Conservation (phyloP, 768 basidiomycete species). For the Pleurotus ostreatus region DNA sequence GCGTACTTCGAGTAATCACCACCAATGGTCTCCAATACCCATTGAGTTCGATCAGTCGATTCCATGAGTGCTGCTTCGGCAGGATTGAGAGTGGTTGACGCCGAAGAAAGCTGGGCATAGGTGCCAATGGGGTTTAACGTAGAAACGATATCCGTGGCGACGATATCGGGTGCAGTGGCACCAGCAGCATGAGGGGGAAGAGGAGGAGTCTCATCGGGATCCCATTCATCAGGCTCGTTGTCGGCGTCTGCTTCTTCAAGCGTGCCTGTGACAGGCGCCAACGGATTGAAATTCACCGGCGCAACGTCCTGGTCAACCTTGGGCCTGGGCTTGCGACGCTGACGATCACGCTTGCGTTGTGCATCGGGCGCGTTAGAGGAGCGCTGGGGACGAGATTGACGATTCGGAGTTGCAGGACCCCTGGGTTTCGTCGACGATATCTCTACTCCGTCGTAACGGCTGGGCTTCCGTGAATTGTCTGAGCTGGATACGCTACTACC, state of each 20-base stretch:
- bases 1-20: conserved; percentile 52
- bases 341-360: background rate
- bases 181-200: background rate
- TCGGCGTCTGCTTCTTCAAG: background rate
- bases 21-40: conserved; percentile 24
- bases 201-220: conserved; percentile 3
- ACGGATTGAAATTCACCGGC: background rate
- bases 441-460: background rate
- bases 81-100: conserved; percentile 5
- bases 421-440: background rate
- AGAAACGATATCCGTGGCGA: background rate
- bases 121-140: background rate
- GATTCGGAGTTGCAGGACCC: too few species aligned
- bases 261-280: background rate
- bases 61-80: conserved; percentile 1
- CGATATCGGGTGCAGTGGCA: background rate
- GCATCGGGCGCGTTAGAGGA: background rate
- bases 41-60: conserved; percentile 7
- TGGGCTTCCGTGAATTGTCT: background rate
- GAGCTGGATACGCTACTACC: background rate
- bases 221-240: conserved; percentile 4
- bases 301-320: background rate
- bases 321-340: background rate
- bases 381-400: background rate
- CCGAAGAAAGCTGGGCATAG: background rate